Percentiles rank a stretch among this genome's conserved stretches.
These are phyloP conservation scores for Coniochaeta sp. DNA, from an alignment of 2,329 filamentous ascomycete species.

Conservation along the genomic window DNA sequence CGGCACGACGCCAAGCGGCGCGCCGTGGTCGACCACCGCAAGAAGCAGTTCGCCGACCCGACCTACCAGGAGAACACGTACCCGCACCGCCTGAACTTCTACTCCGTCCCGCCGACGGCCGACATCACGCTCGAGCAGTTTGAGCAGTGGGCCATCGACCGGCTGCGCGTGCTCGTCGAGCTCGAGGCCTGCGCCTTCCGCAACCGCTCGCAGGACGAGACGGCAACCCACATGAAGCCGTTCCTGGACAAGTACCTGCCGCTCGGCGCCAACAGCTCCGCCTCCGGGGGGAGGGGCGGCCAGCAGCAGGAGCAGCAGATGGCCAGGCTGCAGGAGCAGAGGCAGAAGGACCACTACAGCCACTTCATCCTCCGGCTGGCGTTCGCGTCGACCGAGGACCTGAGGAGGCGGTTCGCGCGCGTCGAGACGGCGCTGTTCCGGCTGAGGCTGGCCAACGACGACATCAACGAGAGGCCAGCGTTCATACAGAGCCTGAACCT, in stretches of 20 bases:
- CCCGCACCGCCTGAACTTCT: conserved; percentile 85
- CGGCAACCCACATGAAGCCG: conserved; percentile 73
- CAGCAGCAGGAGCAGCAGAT: conserved; percentile 32
- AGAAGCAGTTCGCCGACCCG: conserved; percentile 76
- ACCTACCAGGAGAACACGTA: conserved; percentile 74
- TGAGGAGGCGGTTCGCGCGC: conserved; percentile 76
- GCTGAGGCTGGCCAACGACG: conserved; percentile 72
- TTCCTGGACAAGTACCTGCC: conserved; percentile 83
- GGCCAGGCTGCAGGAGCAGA: conserved; percentile 57
- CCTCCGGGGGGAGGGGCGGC: conserved; percentile 17
- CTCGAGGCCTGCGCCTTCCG: conserved; percentile 93
- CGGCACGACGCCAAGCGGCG: conserved; percentile 65
- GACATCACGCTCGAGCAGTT: conserved; percentile 97
- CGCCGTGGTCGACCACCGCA: conserved; percentile 68
- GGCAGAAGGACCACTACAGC: conserved; percentile 93
- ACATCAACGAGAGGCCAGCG: conserved; percentile 59
- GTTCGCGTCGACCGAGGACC: conserved; percentile 85
- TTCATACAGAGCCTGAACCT: conserved; percentile 75
- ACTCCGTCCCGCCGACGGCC: conserved; percentile 76
- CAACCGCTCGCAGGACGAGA: conserved; percentile 80
- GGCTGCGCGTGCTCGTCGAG: conserved; percentile 78
- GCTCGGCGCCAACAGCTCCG: conserved; percentile 66
- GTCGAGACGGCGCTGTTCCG: conserved; percentile 88
- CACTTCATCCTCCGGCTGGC: conserved; percentile 95
- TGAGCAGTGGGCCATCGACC: conserved; percentile 96